Conservation (phyloP, 768 basidiomycete species). For the Saitozyma sp. region DNA sequence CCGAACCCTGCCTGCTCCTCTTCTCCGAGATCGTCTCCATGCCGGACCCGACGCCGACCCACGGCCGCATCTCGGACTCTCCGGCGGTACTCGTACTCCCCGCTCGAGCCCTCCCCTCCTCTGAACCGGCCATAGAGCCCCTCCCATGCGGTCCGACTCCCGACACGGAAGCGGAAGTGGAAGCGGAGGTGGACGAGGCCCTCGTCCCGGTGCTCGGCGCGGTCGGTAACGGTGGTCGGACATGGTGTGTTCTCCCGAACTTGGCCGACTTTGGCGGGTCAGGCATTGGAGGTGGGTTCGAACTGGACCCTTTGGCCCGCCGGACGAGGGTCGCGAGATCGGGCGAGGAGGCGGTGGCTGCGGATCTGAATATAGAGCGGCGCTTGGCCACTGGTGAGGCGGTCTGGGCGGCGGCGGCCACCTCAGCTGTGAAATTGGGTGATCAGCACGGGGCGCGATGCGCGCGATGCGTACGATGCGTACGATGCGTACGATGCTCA, state of each 20-base stretch:
- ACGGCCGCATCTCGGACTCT: not conserved
- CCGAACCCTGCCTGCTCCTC: constrained; percentile 15
- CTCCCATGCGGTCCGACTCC: too few relatives aligned
- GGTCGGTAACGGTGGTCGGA: too few relatives aligned
- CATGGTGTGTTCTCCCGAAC: not conserved
- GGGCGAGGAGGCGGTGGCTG: constrained; percentile 86
- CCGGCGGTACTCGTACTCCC: not conserved
- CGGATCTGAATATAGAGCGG: constrained; percentile 80
- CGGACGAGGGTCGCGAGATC: constrained; percentile 83
- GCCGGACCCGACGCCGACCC: not conserved
- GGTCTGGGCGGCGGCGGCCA: constrained; percentile 17
- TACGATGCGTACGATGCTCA: too few relatives aligned
- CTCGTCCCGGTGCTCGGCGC: too few relatives aligned
- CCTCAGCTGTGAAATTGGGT: constrained; percentile 23
- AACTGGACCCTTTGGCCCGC: constrained; percentile 66
- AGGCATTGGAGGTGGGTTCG: not conserved
- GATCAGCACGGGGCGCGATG: not conserved
- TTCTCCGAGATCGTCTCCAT: constrained; percentile 10
- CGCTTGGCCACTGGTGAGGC: constrained; percentile 58
- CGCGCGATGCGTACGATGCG: not conserved
- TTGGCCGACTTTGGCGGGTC: not conserved
- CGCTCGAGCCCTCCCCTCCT: not conserved
- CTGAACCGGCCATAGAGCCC: too few relatives aligned
- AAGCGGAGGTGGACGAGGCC: too few relatives aligned
- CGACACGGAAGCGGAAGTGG: too few relatives aligned